Percentiles rank a stretch among this genome's conserved stretches.
Evolutionary conservation across 768 basidiomycete genomes (phyloP).

Genomic region (Pisolithus microcarpus): DNA sequence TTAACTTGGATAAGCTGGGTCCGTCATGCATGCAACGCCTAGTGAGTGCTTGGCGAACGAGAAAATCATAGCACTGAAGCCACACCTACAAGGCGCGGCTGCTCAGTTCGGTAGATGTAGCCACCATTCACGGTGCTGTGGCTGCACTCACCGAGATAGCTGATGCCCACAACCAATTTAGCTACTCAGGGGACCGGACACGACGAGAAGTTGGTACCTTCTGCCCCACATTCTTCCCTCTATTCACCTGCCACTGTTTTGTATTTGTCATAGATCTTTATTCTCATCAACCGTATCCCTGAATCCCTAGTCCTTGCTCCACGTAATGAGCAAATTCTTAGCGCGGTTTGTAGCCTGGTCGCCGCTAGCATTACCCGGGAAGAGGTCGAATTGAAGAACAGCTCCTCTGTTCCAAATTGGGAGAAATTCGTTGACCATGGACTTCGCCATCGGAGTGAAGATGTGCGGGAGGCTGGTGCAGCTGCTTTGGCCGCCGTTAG

Average conservation of each 20-base stretch:
- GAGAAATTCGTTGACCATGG: slow-evolving; percentile 59
- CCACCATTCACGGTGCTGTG: slow-evolving; percentile 79
- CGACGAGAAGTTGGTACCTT: slow-evolving; percentile 37
- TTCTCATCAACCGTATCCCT: slow-evolving; percentile 48
- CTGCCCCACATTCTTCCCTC: background rate
- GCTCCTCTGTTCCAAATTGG: slow-evolving; percentile 54
- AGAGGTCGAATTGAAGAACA: slow-evolving; percentile 39
- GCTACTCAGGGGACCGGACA: slow-evolving; percentile 28
- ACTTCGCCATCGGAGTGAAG: slow-evolving; percentile 54
- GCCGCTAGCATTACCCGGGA: slow-evolving; percentile 52
- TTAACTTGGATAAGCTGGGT: slow-evolving; percentile 50
- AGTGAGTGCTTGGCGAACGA: slow-evolving; percentile 35
- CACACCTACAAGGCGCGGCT: slow-evolving; percentile 40
- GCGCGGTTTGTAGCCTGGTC: slow-evolving; percentile 68
- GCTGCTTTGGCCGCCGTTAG: slow-evolving; percentile 64
- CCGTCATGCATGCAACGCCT: slow-evolving; percentile 42
- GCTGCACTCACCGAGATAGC: slow-evolving; percentile 69
- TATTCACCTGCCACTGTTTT: background rate
- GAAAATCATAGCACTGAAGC: slow-evolving; percentile 8
- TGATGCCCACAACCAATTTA: slow-evolving; percentile 37
- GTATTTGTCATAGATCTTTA: slow-evolving; percentile 50
- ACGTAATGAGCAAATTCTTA: slow-evolving; percentile 64
- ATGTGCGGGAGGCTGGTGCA: slow-evolving; percentile 75
- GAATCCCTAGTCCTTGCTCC: slow-evolving; percentile 53
- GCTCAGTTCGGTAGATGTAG: slow-evolving; percentile 54